These are phyloP conservation scores for Jackrogersella minutella DNA, from an alignment of 495 filamentous ascomycete genomes.

Conservation along the genomic window DNA sequence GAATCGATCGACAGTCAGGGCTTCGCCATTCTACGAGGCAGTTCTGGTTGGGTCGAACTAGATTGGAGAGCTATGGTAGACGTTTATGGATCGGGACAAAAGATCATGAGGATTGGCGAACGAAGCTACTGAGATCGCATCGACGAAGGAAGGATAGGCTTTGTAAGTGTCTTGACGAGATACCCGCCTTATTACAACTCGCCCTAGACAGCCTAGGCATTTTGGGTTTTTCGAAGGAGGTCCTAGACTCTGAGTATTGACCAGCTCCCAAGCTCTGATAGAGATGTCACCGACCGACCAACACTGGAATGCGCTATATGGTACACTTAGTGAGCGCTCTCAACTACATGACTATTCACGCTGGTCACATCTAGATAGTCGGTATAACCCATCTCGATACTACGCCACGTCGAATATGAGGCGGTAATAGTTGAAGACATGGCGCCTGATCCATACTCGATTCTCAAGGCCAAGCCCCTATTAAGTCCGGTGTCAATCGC, in stretches of 20 bases:
- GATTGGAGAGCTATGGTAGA: conserved; percentile 41
- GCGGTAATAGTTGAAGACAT: neutral
- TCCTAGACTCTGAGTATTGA: neutral
- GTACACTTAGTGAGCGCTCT: neutral
- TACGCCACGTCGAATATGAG: neutral
- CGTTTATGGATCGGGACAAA: conserved; percentile 16
- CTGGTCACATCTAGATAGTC: neutral
- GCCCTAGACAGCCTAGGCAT: neutral
- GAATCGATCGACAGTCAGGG: conserved; percentile 33
- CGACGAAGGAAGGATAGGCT: neutral
- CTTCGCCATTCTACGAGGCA: conserved; percentile 31
- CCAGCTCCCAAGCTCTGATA: neutral
- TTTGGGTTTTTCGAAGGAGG: neutral
- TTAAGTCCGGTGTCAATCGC: conserved; percentile 4
- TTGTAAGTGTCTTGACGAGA: neutral
- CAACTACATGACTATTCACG: neutral
- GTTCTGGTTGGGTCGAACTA: conserved; percentile 37
- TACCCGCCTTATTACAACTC: neutral
- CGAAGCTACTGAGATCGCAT: conserved; percentile 18
- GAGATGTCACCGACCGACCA: neutral
- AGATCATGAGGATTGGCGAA: conserved; percentile 37
- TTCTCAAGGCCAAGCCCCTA: neutral
- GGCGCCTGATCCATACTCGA: neutral
- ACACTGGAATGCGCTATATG: neutral
- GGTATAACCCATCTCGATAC: neutral